Base-by-base conservation (phyloP, 345 rosid genomes). In the Brassica nigra region DNA sequence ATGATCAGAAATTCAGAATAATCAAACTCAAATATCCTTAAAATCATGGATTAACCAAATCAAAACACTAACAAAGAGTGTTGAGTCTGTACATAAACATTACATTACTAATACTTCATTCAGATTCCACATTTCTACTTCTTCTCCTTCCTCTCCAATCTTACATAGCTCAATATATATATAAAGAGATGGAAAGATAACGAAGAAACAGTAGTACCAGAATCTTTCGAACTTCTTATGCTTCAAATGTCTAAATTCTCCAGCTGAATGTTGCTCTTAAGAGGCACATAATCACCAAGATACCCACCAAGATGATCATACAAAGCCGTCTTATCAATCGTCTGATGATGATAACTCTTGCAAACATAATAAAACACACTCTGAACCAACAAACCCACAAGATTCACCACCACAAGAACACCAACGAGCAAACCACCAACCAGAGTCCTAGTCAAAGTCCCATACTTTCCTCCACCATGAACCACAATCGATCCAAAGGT, bases 211-310 rank as follows among this genome's bases (percentile, higher is more conserved):
- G 20, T 63, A 63, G 42, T 52, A 63, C 58, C 37, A 33, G 71
- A 67, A 28, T 28, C 47, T 54, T 15, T 23, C 34, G 37, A 76
- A 5, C 57, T 23, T 20, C 18, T 69, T 30, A 20, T 36, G 63
- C 37, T 59, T 65, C 74, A 79, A 73, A 62, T 16, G 33, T 95
- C 97, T 89, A 94, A 55, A 80, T 85, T 81, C 89, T 95, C 97
- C 95, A 95, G 87, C 77, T 95, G 99, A 79, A 95, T 83, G 84
- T 83, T 95, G 85, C 97, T 92, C 85, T 91, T 95, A 72, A 95
- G 83, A n/a, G 99, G 99, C 81, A 95, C 93, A 69, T 95, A 95
- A 73, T 93, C 98, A 6, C 98, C 99, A 57, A 95, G 95, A 82
- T 95, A 95, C 10, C 97, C 99, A 31, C 98, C 98, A 33, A 95